These are phyloP conservation scores for Zalaria obscura DNA, from an alignment of 2,329 filamentous ascomycete genomes.

Conservation along the genomic window DNA sequence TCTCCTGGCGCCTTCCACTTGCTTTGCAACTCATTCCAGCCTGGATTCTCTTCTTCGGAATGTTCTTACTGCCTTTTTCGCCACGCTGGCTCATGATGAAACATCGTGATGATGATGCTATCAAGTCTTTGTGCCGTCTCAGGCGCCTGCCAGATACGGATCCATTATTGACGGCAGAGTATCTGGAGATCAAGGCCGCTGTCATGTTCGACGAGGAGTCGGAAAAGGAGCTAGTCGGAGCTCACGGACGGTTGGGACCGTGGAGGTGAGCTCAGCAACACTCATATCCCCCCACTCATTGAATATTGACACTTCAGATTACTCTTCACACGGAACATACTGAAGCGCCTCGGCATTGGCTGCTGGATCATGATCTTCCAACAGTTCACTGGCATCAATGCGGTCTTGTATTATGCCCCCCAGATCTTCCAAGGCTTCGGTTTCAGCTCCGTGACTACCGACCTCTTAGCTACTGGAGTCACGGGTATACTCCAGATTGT, in stretches of 20 bases:
- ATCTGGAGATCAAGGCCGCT: slow-evolving; percentile 14
- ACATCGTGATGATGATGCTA: slow-evolving; percentile 11
- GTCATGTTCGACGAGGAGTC: slow-evolving; percentile 9
- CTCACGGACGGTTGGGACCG: slow-evolving; percentile 38
- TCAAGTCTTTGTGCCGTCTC: slow-evolving; percentile 9
- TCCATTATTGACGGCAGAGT: slow-evolving; percentile 10
- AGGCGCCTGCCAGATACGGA: slow-evolving; percentile 9
- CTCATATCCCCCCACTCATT: slow-evolving; percentile 3
- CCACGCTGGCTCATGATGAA: slow-evolving; percentile 13
- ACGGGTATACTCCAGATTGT: slow-evolving; percentile 59
- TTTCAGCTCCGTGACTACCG: slow-evolving; percentile 30
- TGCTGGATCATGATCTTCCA: slow-evolving; percentile 12
- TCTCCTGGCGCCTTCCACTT: slow-evolving; percentile 43
- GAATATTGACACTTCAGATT: slow-evolving; percentile 9
- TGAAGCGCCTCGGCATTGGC: slow-evolving; percentile 11
- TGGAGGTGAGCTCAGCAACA: slow-evolving; percentile 43
- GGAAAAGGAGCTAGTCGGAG: neutral
- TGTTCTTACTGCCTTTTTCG: slow-evolving; percentile 10
- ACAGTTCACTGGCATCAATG: slow-evolving; percentile 25
- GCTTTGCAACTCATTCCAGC: slow-evolving; percentile 57
- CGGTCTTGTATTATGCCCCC: slow-evolving; percentile 32
- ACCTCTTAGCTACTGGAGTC: slow-evolving; percentile 55
- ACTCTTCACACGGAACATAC: slow-evolving; percentile 8
- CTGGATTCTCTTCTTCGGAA: slow-evolving; percentile 5
- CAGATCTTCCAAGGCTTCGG: slow-evolving; percentile 34